Evolutionary conservation across 441 rosid species (phyloP).

Genomic region (Cnidoscolus chayamansa): DNA sequence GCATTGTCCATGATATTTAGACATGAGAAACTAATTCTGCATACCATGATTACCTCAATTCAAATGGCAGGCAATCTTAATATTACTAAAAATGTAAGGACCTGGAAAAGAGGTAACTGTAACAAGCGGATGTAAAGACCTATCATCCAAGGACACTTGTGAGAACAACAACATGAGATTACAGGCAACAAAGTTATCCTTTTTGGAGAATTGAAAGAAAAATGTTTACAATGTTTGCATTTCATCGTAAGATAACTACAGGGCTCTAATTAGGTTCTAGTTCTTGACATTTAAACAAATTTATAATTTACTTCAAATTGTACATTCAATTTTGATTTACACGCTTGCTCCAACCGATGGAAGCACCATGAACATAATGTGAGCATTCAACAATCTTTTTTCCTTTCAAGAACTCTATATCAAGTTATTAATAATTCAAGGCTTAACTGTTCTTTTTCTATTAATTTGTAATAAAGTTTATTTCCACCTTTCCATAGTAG

Average conservation of each 20-base stretch:
- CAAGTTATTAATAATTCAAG: not conserved
- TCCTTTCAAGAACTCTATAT: not conserved
- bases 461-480: not conserved
- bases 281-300: not conserved
- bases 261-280: not conserved
- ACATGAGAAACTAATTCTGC: not conserved
- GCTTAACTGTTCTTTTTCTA: not conserved
- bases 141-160: not conserved
- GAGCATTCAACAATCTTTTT: not conserved
- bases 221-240: not conserved
- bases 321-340: not conserved
- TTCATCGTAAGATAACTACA: not conserved
- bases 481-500: not conserved
- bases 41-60: not conserved
- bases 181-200: too few relatives aligned
- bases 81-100: not conserved
- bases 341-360: not conserved
- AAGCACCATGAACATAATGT: not conserved
- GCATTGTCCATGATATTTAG: not conserved
- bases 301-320: not conserved
- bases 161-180: not conserved
- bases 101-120: not conserved
- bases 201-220: not conserved
- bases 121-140: not conserved
- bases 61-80: not conserved